Conservation (phyloP, 192 early-diverging fungal species). For the Pilaira anomala region DNA sequence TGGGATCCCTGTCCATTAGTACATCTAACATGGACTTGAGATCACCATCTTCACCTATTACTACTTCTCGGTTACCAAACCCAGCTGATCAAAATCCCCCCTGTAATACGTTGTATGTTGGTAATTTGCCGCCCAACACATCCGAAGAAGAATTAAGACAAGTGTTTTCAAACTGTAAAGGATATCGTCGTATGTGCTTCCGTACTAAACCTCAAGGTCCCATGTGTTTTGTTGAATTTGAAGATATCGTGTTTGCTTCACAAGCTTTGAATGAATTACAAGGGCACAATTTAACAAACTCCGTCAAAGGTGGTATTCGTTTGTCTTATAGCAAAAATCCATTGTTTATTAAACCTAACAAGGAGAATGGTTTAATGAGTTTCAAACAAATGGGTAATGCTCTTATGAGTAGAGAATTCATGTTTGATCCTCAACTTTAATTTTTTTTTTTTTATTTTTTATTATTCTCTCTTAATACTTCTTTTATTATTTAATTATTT, state of each 20-base stretch:
- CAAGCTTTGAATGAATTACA: conserved; percentile 85
- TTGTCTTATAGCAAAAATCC: conserved; percentile 96
- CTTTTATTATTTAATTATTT: not conserved
- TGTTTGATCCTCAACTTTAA: conserved; percentile 17
- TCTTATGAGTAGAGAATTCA: not conserved
- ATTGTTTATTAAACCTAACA: conserved; percentile 38
- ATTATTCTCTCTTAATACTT: conserved; percentile 1
- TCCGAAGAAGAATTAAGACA: conserved; percentile 84
- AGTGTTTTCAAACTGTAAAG: conserved; percentile 73
- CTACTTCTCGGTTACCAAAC: conserved; percentile 59
- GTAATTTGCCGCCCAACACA: conserved; percentile 88
- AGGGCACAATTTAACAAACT: conserved; percentile 80
- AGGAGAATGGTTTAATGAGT: conserved; percentile 1
- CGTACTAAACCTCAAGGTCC: conserved; percentile 87
- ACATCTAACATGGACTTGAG: not conserved
- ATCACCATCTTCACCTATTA: not conserved
- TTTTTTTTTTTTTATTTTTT: conserved; percentile 8
- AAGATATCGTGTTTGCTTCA: conserved; percentile 87
- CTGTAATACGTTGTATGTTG: conserved; percentile 97
- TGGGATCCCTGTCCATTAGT: not conserved
- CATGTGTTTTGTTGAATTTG: conserved; percentile 99
- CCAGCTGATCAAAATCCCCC: conserved; percentile 94
- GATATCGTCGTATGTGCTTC: conserved; percentile 90
- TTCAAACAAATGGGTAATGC: not conserved
- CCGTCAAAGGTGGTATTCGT: conserved; percentile 94